Evolutionary conservation across 257 asterid genomes (phyloP), one percentile per base, ranked within the genome.

Genomic region (Anisodus tanguticus): DNA sequence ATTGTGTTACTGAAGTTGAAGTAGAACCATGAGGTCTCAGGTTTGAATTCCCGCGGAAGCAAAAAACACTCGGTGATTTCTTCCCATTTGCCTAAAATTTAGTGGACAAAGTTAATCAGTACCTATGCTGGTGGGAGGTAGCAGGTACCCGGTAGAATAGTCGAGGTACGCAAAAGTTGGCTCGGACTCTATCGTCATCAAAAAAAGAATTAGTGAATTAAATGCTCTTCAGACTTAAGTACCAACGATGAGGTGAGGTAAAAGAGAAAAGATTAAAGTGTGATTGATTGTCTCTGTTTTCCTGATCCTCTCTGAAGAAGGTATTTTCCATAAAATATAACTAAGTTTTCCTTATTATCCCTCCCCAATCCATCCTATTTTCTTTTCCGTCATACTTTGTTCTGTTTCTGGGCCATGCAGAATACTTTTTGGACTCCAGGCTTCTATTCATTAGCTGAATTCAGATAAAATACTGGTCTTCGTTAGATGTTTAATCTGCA

Each of bases 381-480:
- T 47, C 41, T 47, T 72, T 45, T 72, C 80, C 39, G 17, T 45
- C 59, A 47, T 72, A 72, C 26, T 72, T 37, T 45, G 80, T 72
- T 72, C 16, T 47, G 41, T 72, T 72, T 72, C 80, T 47, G 80
- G 41, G 11, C 59, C 80, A 45, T n/a, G 41, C n/a, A n/a, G 19
- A 72, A n/a, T 47, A 72, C 5, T 3, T 47, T 70, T 19, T 49
- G 80, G 80, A 72, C 58, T 47, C n/a, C 41, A 72, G 19, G 2
- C 59, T 72, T 72, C 80, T 19, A 45, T 72, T 47, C 47, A 31
- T 47, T 72, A 72, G 80, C 41, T n/a, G 41, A 72, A 72, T 72
- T 43, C n/a, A 22, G 35, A 47, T 22, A 72, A 71, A 17, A 72
- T 70, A 41, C 17, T 43, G 55, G 35, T 72, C 58, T 4, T 49